Base-by-base conservation (phyloP, 129 eudicot species). In the Saussurea involucrata region DNA sequence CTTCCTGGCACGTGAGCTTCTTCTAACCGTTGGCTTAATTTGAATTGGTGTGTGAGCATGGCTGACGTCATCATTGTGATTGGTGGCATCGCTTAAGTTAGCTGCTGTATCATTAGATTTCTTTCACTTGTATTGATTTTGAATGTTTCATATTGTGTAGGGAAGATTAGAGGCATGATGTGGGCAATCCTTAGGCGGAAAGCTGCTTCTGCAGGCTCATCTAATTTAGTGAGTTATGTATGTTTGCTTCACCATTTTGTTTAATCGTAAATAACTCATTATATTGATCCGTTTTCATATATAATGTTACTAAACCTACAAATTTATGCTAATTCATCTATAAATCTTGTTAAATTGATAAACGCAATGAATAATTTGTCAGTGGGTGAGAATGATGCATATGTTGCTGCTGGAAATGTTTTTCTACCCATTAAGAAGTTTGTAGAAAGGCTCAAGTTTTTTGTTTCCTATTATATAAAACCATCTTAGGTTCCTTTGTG, bases 161-260 rank as follows among this genome's bases (percentile, higher is more conserved):
- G 42, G 74, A 76, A 65, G 66, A 31, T 64, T 77, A 27, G 76
- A 72, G 79, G 67, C 40, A 87, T 24, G 73, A 57, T 71, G 68
- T 81, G 63, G 83, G 66, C 80, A 24, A 31, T 55, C 12, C 36
- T 68, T 58, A 74, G 86, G 82, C 82, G 87, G 63, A 87, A 87
- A 85, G 83, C 87, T 17, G 83, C 81, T 27, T 74, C 76, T 61
- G 78, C 78, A 29, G 70, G 81, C 53, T 74, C 84, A 34, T 78
- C 73, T 71, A 77, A 80, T 71, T 74, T 79, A 71, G 77, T 83
- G 37, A 71, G 53, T 83, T 31, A 46, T 64, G 57, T 80, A 67
- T 63, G 73, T 63, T 6, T 63, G 21, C 37, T 40, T 25, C 42
- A 25, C 24, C 40, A 20, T 75, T 36, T 74, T 1, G 3, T 34